These are phyloP conservation scores for Silene conica DNA, from an alignment of 148 eudicot species.

Conservation along the genomic window DNA sequence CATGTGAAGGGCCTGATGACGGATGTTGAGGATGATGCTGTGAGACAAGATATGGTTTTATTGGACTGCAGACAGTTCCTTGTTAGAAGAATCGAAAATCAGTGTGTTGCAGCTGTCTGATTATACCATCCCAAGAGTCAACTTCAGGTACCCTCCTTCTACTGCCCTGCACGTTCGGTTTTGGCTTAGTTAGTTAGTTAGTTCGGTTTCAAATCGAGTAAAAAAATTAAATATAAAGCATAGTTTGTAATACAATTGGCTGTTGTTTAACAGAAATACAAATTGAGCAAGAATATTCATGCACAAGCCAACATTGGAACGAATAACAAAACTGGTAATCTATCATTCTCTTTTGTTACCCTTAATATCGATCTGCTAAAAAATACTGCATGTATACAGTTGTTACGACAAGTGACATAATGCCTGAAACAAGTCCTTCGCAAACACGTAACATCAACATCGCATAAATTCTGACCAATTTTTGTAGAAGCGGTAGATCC, in stretches of 20 bases:
- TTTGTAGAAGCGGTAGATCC: too few relatives aligned
- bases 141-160: constrained; percentile 97
- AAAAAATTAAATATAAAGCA: constrained; percentile 13
- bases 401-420: constrained; percentile 42
- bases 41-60: too few relatives aligned
- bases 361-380: not conserved
- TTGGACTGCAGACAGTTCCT: too few relatives aligned
- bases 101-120: too few relatives aligned
- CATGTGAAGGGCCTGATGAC: too few relatives aligned
- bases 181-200: too few relatives aligned
- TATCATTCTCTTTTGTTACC: constrained; percentile 9
- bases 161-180: too few relatives aligned
- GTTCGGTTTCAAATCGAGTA: too few relatives aligned
- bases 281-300: constrained; percentile 78
- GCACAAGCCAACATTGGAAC: constrained; percentile 53
- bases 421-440: constrained; percentile 44
- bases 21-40: too few relatives aligned
- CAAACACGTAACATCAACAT: constrained; percentile 44
- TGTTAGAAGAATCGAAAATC: too few relatives aligned
- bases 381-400: constrained; percentile 19
- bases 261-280: constrained; percentile 65
- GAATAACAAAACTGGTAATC: constrained; percentile 56
- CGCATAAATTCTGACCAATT: too few relatives aligned
- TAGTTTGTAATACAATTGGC: constrained; percentile 11
- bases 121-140: constrained; percentile 93